Percentiles rank a stretch among this genome's conserved stretches.
These are phyloP conservation scores for Quercus berberidifolia DNA, from an alignment of 306 rosid genomes.

Conservation along the genomic window DNA sequence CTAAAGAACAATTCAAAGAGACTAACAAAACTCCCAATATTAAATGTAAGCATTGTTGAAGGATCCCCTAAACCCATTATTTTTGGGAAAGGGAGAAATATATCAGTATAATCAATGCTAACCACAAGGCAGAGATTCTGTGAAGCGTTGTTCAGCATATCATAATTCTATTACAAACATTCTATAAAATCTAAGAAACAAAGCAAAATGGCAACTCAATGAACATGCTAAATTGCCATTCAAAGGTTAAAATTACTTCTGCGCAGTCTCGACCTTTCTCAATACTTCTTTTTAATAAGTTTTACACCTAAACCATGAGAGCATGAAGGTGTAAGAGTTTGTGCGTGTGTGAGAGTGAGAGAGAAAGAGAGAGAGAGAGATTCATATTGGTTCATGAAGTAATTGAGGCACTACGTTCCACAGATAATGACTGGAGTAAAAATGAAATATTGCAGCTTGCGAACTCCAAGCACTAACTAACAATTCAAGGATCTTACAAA, in stretches of 20 bases:
- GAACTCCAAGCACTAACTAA: conserved; percentile 22
- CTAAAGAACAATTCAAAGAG: neutral
- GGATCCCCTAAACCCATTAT: conserved; percentile 16
- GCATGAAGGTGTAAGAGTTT: too few species aligned
- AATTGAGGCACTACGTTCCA: neutral
- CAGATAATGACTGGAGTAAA: neutral
- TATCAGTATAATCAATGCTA: conserved; percentile 17
- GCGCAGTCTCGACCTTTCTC: neutral
- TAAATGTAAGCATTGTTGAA: neutral
- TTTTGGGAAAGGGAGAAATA: neutral
- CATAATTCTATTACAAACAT: neutral
- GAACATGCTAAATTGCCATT: neutral
- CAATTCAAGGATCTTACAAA: conserved; percentile 20
- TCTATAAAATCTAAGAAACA: neutral
- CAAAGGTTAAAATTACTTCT: neutral
- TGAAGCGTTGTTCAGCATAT: neutral
- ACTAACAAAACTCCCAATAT: neutral
- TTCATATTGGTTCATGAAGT: neutral
- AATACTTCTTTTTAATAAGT: neutral
- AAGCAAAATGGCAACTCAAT: neutral
- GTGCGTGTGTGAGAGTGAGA: neutral
- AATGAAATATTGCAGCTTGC: conserved; percentile 25
- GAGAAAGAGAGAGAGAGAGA: neutral
- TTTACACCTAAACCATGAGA: too few species aligned
- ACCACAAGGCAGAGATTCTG: neutral